Evolutionary conservation across 2,329 filamentous ascomycete species (phyloP).

Genomic region (Westerdykella ornata): DNA sequence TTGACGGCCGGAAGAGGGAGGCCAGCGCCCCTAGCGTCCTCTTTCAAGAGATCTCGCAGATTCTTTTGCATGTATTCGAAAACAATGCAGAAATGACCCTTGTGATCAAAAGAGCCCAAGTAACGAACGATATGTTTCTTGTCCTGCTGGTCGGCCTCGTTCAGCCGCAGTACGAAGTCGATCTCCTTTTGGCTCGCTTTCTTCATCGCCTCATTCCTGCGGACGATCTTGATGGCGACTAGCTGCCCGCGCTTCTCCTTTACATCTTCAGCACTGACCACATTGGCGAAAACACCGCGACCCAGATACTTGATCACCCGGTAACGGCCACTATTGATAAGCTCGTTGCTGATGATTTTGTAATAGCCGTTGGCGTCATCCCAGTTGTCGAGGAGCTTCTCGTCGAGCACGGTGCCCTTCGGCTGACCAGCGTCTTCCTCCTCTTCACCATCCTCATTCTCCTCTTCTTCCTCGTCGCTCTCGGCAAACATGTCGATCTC

Average conservation of each 20-base stretch:
- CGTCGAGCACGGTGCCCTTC: slow-evolving; percentile 45
- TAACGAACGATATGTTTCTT: slow-evolving; percentile 89
- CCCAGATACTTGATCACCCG: slow-evolving; percentile 82
- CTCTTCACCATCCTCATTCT: slow-evolving; percentile 62
- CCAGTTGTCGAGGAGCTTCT: slow-evolving; percentile 82
- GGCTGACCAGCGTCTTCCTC: slow-evolving; percentile 37
- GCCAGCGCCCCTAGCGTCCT: slow-evolving; percentile 73
- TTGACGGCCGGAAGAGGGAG: slow-evolving; percentile 84
- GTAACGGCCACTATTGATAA: slow-evolving; percentile 79
- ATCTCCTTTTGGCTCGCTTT: slow-evolving; percentile 95
- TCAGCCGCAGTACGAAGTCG: slow-evolving; percentile 81
- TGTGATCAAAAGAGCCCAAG: slow-evolving; percentile 83
- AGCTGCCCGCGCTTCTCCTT: slow-evolving; percentile 46
- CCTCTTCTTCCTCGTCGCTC: slow-evolving; percentile 64
- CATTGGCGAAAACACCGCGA: slow-evolving; percentile 92
- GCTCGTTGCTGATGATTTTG: slow-evolving; percentile 84
- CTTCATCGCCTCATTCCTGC: slow-evolving; percentile 88
- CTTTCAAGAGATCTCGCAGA: slow-evolving; percentile 85
- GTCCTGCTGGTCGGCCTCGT: slow-evolving; percentile 75
- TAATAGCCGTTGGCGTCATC: slow-evolving; percentile 96
- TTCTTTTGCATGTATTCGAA: slow-evolving; percentile 87
- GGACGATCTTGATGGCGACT: slow-evolving; percentile 97
- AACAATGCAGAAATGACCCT: slow-evolving; percentile 89
- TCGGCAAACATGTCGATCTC: slow-evolving; percentile 60
- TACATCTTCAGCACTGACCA: slow-evolving; percentile 79